Percentiles rank a stretch among this genome's conserved stretches.
These are phyloP conservation scores for Populus hybrid DNA, from an alignment of 441 rosid species.

Conservation along the genomic window DNA sequence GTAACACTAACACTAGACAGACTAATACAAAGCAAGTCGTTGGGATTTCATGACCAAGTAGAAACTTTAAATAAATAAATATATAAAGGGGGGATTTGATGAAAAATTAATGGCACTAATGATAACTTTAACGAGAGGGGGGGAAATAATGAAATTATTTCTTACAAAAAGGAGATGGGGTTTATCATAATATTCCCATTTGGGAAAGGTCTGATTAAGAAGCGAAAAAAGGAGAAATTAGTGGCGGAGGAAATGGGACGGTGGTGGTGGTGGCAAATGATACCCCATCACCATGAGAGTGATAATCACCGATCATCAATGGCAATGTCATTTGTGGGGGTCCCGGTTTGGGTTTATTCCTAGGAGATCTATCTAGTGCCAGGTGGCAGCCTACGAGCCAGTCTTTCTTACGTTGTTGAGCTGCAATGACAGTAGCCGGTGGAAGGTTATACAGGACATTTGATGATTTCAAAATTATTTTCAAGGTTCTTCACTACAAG, in stretches of 20 bases:
- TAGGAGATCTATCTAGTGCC: constrained; percentile 10
- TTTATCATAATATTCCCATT: constrained; percentile 45
- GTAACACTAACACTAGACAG: background rate
- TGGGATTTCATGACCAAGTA: constrained; percentile 18
- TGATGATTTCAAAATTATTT: constrained; percentile 24
- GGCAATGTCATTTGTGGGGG: constrained; percentile 11
- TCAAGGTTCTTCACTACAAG: constrained; percentile 13
- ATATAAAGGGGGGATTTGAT: no score
- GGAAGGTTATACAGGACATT: constrained; percentile 15
- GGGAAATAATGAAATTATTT: constrained; percentile 16
- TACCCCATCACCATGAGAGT: no score
- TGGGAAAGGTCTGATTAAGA: constrained; percentile 26
- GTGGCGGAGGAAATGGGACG: constrained; percentile 25
- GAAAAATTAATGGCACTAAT: no score
- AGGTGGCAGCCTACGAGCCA: constrained; percentile 27
- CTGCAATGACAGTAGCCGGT: constrained; percentile 19
- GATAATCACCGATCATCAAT: background rate
- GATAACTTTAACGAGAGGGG: constrained; percentile 28
- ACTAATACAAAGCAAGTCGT: background rate
- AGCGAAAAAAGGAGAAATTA: constrained; percentile 25
- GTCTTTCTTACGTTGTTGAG: constrained; percentile 17
- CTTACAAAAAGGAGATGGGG: constrained; percentile 22
- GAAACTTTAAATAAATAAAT: no score
- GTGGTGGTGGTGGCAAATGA: constrained; percentile 11
- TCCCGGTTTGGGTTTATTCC: background rate